Base-by-base conservation (phyloP, 2,329 filamentous ascomycete genomes). In the Cladophialophora chaetospira region DNA sequence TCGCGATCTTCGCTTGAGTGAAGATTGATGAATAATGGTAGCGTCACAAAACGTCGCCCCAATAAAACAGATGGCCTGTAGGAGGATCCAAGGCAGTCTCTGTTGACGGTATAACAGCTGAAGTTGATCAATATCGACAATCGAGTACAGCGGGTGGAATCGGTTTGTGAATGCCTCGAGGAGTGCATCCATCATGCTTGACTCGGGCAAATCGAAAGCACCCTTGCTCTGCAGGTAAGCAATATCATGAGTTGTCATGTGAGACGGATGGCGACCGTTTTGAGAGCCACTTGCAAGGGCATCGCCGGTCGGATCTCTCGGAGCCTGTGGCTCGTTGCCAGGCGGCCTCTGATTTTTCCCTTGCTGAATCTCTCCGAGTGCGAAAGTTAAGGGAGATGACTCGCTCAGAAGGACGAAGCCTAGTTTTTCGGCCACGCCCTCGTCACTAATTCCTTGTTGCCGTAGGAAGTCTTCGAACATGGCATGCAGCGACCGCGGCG, bases 81-180 rank as follows among this genome's bases (percentile, higher is more conserved):
- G 13, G 4, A 55, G 43, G 4, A 55, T 36, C n/a, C n/a, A 17
- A n/a, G 52, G 52, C n/a, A 55, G 8, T 28, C 15, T 26, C 11
- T 48, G 29, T 13, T 15, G 9, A n/a, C 38, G n/a, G n/a, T 35
- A 38, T 26, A 48, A 43, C 23, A n/a, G 28, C 1, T 48, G 3
- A 5, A 55, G 19, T 15, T 55, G 28, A 13, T 40, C n/a, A 13
- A 15, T 42, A 19, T 35, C 49, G 19, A 55, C 52, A n/a, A 55
- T 40, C 10, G 52, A 43, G n/a, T 55, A 55, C 26, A 46, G 25
- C 11, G 52, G 52, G 28, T 38, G 28, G 5, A 55, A 28, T 23
- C 29, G 52, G 38, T 26, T 28, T 15, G 35, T 15, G 23, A 23
- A 55, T 1, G 29, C 21, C 21, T 19, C 4, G 8, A 38, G 13